Evolutionary conservation across 2,329 filamentous ascomycete species (phyloP), one percentile per base, ranked within the genome.

Genomic region (Ampelomyces quisqualis): DNA sequence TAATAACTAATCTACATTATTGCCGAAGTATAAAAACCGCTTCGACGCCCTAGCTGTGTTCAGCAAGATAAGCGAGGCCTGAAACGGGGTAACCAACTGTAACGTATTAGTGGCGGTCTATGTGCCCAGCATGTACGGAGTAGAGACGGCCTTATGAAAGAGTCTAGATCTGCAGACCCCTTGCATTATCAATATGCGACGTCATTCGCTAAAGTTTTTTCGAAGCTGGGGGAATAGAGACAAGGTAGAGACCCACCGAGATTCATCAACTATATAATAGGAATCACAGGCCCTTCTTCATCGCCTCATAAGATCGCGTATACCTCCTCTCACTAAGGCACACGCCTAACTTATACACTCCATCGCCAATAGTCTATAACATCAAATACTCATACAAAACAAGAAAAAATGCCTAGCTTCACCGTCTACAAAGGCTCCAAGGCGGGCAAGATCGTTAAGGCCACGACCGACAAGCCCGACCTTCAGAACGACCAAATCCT

Each of bases 361-460:
- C 9, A 24, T 7, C 22, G 22, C 22, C 3, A 5, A 11, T 20
- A 20, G 8, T 20, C 17, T n/a, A 11, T 10, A 19, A 17, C 15
- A 31, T 19, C 30, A 2, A 17, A 24, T 17, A 17, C 10, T 8
- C 14, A 11, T 2, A 10, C 19, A 17, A 11, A 7, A 7, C 20
- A n/a, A 15, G 7, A 14, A 21, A 26, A 31, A 14, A 69, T 70
- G 68, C 60, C 62, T 48, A 56, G 68, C 38, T 83, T 82, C 71
- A 84, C 79, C 26, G 78, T 84, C 41, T 85, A 74, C 76, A 83
- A 81, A 60, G 82, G 82, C 51, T 73, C 73, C 50, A 72, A 78
- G 51, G 75, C 76, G 41, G 80, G 81, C 55, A 71, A 72, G 43
- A 78, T 84, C 55, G 63, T 73, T 42, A 67, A 80, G 61, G 61